A percentile compares a stretch with the other conserved stretches of the same genome.
Evolutionary conservation across 1,284 basidiomycete species (phyloP).

Genomic region (Erythrobasidium hasegawianum): DNA sequence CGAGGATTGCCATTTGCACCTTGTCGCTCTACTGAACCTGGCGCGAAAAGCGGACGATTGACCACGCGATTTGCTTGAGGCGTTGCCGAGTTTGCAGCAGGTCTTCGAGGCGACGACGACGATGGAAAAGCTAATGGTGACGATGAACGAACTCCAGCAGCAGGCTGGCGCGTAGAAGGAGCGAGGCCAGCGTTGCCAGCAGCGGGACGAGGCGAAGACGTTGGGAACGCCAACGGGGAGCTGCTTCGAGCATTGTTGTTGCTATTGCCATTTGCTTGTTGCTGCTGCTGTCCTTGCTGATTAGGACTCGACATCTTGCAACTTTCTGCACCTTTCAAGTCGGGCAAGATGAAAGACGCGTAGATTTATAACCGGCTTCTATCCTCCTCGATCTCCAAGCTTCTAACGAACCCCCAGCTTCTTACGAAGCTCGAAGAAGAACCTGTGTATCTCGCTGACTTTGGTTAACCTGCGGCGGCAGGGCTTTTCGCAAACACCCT

Average conservation of each 20-base stretch:
- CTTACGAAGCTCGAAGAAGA: too few relatives aligned
- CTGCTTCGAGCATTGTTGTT: constrained; percentile 18
- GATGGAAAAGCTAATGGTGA: constrained; percentile 32
- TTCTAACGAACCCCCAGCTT: too few relatives aligned
- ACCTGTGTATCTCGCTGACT: too few relatives aligned
- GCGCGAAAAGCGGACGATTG: constrained; percentile 31
- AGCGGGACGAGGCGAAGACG: constrained; percentile 15
- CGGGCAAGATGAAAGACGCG: too few relatives aligned
- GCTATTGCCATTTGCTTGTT: constrained; percentile 1
- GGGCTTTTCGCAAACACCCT: too few relatives aligned
- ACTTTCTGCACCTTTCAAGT: too few relatives aligned
- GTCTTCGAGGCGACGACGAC: constrained; percentile 17
- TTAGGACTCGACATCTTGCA: not conserved
- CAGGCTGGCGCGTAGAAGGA: not conserved
- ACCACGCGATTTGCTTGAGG: constrained; percentile 33
- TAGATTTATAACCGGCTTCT: too few relatives aligned
- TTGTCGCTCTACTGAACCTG: constrained; percentile 36
- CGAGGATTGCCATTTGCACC: constrained; percentile 9
- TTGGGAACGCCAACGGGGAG: constrained; percentile 6
- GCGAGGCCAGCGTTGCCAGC: constrained; percentile 2
- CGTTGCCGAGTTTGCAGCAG: constrained; percentile 16
- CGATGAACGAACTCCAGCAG: constrained; percentile 17
- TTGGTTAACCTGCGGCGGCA: too few relatives aligned
- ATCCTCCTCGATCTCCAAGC: too few relatives aligned
- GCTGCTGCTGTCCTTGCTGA: constrained; percentile 7